A percentile compares a stretch with the other conserved stretches of the same genome.
phyloP scores from a whole-genome alignment of 352 stramenopile species.

The Phytophthora boehmeriae region DNA sequence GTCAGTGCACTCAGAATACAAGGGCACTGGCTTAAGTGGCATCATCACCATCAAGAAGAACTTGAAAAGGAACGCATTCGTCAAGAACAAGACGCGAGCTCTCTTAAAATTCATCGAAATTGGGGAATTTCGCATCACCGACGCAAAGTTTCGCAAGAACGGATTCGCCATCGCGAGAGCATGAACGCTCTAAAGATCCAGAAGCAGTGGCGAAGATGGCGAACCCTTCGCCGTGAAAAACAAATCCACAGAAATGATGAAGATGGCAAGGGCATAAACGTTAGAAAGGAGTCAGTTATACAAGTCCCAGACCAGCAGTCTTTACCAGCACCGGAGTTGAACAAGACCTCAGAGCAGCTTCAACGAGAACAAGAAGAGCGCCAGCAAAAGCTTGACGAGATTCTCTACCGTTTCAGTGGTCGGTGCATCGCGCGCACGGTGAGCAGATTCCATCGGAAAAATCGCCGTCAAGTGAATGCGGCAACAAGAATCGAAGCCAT shows the following conservation, averaged over 20 bases:
- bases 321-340: neutral
- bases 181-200: constrained; percentile 35
- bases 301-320: neutral
- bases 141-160: constrained; percentile 24
- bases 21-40: constrained; percentile 29
- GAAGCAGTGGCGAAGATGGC: constrained; percentile 30
- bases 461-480: constrained; percentile 12
- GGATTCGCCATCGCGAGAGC: constrained; percentile 25
- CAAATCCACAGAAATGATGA: neutral
- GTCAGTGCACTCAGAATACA: constrained; percentile 35
- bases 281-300: neutral
- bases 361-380: constrained; percentile 5
- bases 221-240: constrained; percentile 11
- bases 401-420: constrained; percentile 18
- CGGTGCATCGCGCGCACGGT: constrained; percentile 17
- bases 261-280: neutral
- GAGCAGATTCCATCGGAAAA: constrained; percentile 18
- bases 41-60: constrained; percentile 26
- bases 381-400: constrained; percentile 16
- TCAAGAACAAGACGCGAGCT: constrained; percentile 33
- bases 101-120: constrained; percentile 29
- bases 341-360: neutral
- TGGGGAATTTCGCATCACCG: constrained; percentile 24
- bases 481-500: constrained; percentile 33
- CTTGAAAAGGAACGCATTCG: constrained; percentile 28